A percentile compares a stretch with the other conserved stretches of the same genome.
phyloP scores from a whole-genome alignment of 306 rosid species.

The Dalbergia oliveri region DNA sequence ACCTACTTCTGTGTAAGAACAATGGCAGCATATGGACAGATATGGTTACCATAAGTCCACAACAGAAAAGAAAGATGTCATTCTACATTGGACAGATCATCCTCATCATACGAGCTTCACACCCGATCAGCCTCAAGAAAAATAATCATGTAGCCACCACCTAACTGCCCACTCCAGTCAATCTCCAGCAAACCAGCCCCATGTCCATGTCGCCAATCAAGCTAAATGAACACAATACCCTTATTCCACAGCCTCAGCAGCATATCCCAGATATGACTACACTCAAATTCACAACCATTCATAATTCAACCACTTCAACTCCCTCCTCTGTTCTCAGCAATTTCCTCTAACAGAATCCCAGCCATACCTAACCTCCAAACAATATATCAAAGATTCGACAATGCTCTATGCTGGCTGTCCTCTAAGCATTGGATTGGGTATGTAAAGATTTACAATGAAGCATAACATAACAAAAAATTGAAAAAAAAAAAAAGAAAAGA shows the following conservation, averaged over 20 bases:
- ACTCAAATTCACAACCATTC: not conserved
- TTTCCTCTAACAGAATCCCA: not conserved
- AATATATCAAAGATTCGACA: too few relatives aligned
- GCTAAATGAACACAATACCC: not conserved
- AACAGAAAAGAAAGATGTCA: not conserved
- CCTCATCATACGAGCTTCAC: not conserved
- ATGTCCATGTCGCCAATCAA: not conserved
- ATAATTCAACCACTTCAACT: not conserved
- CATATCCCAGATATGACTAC: not conserved
- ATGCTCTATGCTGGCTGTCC: too few relatives aligned
- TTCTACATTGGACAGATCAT: not conserved
- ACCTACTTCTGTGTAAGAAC: not conserved
- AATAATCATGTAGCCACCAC: not conserved
- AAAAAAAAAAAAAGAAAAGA: too few relatives aligned
- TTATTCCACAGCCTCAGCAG: not conserved
- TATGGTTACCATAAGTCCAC: not conserved
- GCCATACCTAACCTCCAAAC: not conserved
- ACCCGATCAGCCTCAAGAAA: not conserved
- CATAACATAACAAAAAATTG: too few relatives aligned
- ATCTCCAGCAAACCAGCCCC: not conserved
- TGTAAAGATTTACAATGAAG: too few relatives aligned
- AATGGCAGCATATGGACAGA: not conserved
- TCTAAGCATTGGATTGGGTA: too few relatives aligned
- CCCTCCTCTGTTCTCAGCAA: not conserved
- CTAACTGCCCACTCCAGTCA: not conserved